phyloP scores from a whole-genome alignment of 2,329 filamentous ascomycete genomes.

The Harringtonia aguacate region DNA sequence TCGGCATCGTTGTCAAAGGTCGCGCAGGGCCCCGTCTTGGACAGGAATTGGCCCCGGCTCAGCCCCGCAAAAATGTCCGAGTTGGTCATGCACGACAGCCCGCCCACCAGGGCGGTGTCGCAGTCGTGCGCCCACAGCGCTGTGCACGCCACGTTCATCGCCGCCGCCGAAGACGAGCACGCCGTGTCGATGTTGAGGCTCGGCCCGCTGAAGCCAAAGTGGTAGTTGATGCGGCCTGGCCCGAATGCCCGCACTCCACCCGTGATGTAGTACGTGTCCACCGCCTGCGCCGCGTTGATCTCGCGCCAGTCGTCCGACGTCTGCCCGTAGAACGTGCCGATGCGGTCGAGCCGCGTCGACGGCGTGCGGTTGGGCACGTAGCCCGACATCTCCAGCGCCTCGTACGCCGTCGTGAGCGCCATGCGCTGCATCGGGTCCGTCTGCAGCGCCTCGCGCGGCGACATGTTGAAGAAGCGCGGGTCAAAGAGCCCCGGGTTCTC shows the following conservation, averaged over 20 bases:
- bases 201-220: conserved; percentile 66
- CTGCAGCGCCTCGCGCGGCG: conserved; percentile 63
- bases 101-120: conserved; percentile 72
- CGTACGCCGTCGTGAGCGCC: conserved; percentile 66
- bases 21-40: conserved; percentile 65
- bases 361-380: conserved; percentile 65
- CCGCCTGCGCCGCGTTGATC: conserved; percentile 60
- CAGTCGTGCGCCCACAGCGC: conserved; percentile 66
- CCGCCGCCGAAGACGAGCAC: conserved; percentile 63
- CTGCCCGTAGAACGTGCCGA: conserved; percentile 66
- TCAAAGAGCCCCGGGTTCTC: conserved; percentile 70
- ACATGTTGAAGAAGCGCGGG: conserved; percentile 79
- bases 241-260: conserved; percentile 31
- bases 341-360: conserved; percentile 50
- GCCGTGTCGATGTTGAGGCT: conserved; percentile 68
- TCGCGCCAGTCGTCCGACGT: conserved; percentile 71
- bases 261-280: conserved; percentile 46
- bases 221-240: conserved; percentile 59
- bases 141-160: conserved; percentile 61
- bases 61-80: conserved; percentile 70
- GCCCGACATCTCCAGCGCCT: conserved; percentile 72
- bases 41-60: conserved; percentile 67
- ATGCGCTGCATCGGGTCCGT: conserved; percentile 75
- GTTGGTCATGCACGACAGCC: conserved; percentile 68
- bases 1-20: conserved; percentile 74